phyloP scores from a whole-genome alignment of 2,329 filamentous ascomycete species.

The Pyrenochaeta sp. region DNA sequence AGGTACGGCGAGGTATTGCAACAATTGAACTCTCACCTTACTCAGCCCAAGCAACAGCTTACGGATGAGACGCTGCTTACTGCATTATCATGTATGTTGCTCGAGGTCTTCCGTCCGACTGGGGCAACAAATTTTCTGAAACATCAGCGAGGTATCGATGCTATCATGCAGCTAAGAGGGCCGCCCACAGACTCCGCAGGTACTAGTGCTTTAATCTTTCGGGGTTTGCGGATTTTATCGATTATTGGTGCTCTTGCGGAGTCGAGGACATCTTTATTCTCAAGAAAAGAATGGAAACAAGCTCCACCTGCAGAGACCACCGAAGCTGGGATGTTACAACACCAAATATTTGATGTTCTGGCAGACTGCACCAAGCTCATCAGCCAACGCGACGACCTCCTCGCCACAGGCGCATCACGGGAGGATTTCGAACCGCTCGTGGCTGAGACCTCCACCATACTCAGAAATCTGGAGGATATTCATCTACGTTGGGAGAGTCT shows the following conservation, averaged over 20 bases:
- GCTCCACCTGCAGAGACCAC: slow-evolving; percentile 16
- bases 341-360: slow-evolving; percentile 30
- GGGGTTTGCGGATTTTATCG: slow-evolving; percentile 29
- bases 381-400: slow-evolving; percentile 14
- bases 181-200: slow-evolving; percentile 19
- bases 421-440: slow-evolving; percentile 13
- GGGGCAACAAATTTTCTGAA: slow-evolving; percentile 37
- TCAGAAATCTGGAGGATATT: slow-evolving; percentile 15
- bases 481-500: slow-evolving; percentile 18
- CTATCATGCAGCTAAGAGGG: slow-evolving; percentile 33
- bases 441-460: slow-evolving; percentile 4
- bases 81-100: slow-evolving; percentile 34
- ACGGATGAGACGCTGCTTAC: slow-evolving; percentile 37
- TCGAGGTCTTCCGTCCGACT: slow-evolving; percentile 39
- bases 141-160: slow-evolving; percentile 39
- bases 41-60: slow-evolving; percentile 23
- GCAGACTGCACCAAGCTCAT: slow-evolving; percentile 35
- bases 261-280: slow-evolving; percentile 26
- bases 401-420: neutral
- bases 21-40: slow-evolving; percentile 31
- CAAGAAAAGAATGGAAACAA: slow-evolving; percentile 34
- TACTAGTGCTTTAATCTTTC: slow-evolving; percentile 24
- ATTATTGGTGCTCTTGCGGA: slow-evolving; percentile 34
- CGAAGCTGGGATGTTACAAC: slow-evolving; percentile 22
- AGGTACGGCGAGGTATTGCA: slow-evolving; percentile 35